Evolutionary conservation across 345 rosid genomes (phyloP).

Genomic region (Capsella bursapastoris): DNA sequence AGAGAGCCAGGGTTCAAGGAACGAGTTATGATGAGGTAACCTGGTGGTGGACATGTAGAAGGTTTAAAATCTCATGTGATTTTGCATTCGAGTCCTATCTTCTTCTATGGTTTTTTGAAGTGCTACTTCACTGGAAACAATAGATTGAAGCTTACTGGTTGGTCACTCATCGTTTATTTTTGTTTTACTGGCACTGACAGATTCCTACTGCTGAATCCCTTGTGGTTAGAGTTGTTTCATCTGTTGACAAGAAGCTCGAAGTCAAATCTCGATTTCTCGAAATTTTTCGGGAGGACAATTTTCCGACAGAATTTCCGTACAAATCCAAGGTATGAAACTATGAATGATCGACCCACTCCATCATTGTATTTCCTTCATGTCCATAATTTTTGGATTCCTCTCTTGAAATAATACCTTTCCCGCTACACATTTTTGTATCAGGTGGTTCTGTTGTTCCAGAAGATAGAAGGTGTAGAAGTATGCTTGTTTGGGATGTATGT

Average conservation of each 20-base stretch:
- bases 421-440: conserved; percentile 41
- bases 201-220: conserved; percentile 95
- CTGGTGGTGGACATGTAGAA: conserved; percentile 22
- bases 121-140: conserved; percentile 23
- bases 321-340: conserved; percentile 98
- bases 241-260: conserved; percentile 98
- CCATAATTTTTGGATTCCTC: conserved; percentile 11
- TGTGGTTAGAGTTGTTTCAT: conserved; percentile 96
- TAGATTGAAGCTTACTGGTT: conserved; percentile 27
- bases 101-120: conserved; percentile 4
- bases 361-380: conserved; percentile 16
- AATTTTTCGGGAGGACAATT: conserved; percentile 86
- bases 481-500: conserved; percentile 99
- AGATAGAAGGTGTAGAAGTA: conserved; percentile 99
- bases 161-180: conserved; percentile 8
- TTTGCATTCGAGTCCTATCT: conserved; percentile 9
- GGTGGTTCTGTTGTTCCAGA: conserved; percentile 95
- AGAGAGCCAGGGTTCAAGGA: conserved; percentile 81
- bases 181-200: conserved; percentile 50
- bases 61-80: conserved; percentile 14
- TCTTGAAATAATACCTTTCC: conserved; percentile 23
- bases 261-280: conserved; percentile 97
- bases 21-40: conserved; percentile 90
- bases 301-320: conserved; percentile 87
- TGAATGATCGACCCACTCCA: conserved; percentile 21